Conservation (phyloP, 1,284 basidiomycete genomes). For the Wallemia ichthyophaga region DNA sequence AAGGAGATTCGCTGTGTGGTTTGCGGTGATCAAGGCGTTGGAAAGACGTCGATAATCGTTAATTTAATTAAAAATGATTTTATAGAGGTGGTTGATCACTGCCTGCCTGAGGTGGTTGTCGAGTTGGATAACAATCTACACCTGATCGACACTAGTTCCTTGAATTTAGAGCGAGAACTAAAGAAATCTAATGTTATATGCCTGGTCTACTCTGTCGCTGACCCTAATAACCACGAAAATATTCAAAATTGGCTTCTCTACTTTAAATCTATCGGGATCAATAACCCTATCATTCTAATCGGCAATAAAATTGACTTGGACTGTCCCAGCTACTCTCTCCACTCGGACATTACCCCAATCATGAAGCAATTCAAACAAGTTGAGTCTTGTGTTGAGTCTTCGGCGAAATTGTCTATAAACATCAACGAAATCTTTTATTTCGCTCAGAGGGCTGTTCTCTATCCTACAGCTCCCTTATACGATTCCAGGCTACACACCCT, state of each 20-base stretch:
- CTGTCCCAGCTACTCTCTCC: slow-evolving; percentile 75
- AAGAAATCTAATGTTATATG: slow-evolving; percentile 46
- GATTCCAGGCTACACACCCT: slow-evolving; percentile 69
- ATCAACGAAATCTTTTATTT: slow-evolving; percentile 98
- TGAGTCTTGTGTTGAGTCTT: slow-evolving; percentile 92
- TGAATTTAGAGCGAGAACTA: neutral
- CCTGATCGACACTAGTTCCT: neutral
- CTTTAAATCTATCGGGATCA: slow-evolving; percentile 78
- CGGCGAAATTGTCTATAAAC: slow-evolving; percentile 61
- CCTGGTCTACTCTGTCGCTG: slow-evolving; percentile 86
- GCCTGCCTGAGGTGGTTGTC: neutral
- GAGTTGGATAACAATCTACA: neutral
- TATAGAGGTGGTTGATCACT: neutral
- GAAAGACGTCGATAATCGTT: neutral
- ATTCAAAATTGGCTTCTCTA: slow-evolving; percentile 95
- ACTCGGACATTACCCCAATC: slow-evolving; percentile 75
- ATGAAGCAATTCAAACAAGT: slow-evolving; percentile 98
- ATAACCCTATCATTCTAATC: slow-evolving; percentile 87
- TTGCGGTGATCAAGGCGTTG: neutral
- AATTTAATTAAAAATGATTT: neutral
- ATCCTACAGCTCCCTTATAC: slow-evolving; percentile 87
- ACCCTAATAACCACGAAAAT: slow-evolving; percentile 79
- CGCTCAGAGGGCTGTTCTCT: slow-evolving; percentile 88
- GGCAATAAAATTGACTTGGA: slow-evolving; percentile 95
- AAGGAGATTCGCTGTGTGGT: neutral